A percentile compares a stretch with the other conserved stretches of the same genome.
Conservation (phyloP, 495 filamentous ascomycete genomes). For the Elasticomyces elasticus region DNA sequence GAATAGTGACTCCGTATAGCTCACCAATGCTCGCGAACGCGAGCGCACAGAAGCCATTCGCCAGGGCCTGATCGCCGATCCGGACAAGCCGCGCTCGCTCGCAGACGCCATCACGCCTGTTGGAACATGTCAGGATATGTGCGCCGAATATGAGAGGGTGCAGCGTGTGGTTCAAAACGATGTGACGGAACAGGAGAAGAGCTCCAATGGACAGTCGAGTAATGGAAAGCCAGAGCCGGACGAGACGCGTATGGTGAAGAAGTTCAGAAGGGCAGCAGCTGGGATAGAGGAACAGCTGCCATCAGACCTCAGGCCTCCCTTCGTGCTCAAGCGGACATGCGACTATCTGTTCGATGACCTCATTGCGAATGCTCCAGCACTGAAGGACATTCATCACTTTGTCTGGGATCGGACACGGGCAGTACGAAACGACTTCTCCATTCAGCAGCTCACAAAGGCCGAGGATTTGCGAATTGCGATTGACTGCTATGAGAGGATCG, state of each 20-base stretch:
- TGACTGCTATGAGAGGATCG: conserved; percentile 78
- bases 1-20: conserved; percentile 24
- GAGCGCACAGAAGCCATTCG: conserved; percentile 61
- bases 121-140: conserved; percentile 89
- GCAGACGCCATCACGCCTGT: conserved; percentile 78
- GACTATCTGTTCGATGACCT: conserved; percentile 77
- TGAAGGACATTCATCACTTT: conserved; percentile 69
- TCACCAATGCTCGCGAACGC: conserved; percentile 57
- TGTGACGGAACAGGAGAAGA: conserved; percentile 42
- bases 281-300: conserved; percentile 85
- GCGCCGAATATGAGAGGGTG: conserved; percentile 78
- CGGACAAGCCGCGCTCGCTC: conserved; percentile 68
- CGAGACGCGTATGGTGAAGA: conserved; percentile 67
- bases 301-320: conserved; percentile 79
- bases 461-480: conserved; percentile 58
- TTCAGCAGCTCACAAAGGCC: conserved; percentile 65
- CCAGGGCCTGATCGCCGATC: conserved; percentile 75
- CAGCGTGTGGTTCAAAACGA: conserved; percentile 60
- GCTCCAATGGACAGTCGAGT: conserved; percentile 32
- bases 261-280: conserved; percentile 79
- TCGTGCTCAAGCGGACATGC: conserved; percentile 58
- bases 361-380: conserved; percentile 49
- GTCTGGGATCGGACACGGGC: conserved; percentile 90
- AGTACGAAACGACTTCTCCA: conserved; percentile 87
- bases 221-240: conserved; percentile 32